A percentile compares a stretch with the other conserved stretches of the same genome.
phyloP scores from a whole-genome alignment of 306 rosid species.

The Lathyrus sativus region DNA sequence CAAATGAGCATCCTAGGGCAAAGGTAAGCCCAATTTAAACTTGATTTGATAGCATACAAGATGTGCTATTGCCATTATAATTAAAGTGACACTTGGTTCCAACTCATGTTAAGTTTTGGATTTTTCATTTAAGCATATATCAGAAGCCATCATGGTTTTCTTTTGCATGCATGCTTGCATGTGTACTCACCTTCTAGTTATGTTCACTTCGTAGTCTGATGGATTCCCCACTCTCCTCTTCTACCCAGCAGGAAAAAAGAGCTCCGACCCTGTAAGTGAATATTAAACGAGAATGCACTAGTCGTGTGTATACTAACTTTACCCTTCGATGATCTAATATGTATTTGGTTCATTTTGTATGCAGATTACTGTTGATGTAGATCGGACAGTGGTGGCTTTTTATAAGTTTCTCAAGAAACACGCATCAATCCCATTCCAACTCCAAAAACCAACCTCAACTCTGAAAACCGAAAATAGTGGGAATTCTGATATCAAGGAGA shows the following conservation, averaged over 20 bases:
- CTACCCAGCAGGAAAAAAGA: constrained; percentile 54
- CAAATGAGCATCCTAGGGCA: constrained; percentile 97
- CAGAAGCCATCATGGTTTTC: neutral
- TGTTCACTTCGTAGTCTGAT: constrained; percentile 45
- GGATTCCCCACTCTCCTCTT: constrained; percentile 55
- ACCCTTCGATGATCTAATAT: constrained; percentile 9
- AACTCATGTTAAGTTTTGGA: constrained; percentile 16
- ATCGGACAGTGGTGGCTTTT: constrained; percentile 79
- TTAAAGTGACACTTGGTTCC: constrained; percentile 30
- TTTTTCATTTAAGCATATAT: constrained; percentile 19
- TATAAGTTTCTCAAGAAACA: constrained; percentile 85
- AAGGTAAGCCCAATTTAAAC: constrained; percentile 55
- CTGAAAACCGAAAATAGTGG: constrained; percentile 43
- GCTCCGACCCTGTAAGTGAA: constrained; percentile 49
- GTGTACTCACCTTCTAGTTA: constrained; percentile 6
- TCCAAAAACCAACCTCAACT: constrained; percentile 64
- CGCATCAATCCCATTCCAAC: constrained; percentile 88
- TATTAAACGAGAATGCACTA: neutral
- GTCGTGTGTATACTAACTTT: neutral
- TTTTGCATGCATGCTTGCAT: constrained; percentile 16
- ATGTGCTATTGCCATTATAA: neutral
- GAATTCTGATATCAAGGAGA: constrained; percentile 55
- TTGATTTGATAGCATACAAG: too few species aligned
- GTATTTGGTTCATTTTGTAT: constrained; percentile 37
- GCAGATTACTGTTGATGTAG: constrained; percentile 76